Base-by-base conservation (phyloP, 169 alveolate species). In the Toxoplasma gondii region DNA sequence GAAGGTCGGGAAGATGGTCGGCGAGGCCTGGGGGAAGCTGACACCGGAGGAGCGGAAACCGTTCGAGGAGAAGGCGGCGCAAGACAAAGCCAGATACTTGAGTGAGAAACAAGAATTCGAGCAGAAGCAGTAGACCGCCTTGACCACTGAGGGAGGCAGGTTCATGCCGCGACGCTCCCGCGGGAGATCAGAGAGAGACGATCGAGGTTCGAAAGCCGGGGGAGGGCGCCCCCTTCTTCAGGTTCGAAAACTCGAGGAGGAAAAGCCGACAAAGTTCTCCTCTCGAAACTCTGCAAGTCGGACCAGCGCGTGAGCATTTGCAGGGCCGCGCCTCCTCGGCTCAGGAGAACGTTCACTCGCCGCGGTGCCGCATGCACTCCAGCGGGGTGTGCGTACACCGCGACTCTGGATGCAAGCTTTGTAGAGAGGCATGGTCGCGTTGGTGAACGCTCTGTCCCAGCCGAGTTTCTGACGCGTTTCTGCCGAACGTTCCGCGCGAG, bases 11-110 rank as follows among this genome's bases (percentile, higher is more conserved):
- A 95, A 95, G 80, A 95, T 95, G 93, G 93, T 95, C 67, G 96
- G 96, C 49, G 96, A 93, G 81, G 96, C 91, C 34, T 95, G 96
- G 96, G 93, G 96, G 74, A 92, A 91, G 41, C 69, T 95, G 95
- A 91, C 88, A 41, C 94, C 90, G 45, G 88, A 95, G 74, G 96
- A 95, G 22, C 82, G 88, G 39, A 94, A 92, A 44, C 96, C 96
- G 43, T 95, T 92, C 69, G 96, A 93, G 41, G 92, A 95, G 74
- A 95, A 94, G 92, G 96, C 96, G 29, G 96, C 92, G 49, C 94
- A 93, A 19, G 96, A 95, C 93, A 95, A 95, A 45, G 93, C 92
- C 88, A 86, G 96, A n/a, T 95, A 95, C 69, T 94, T 88, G 41
- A 95, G 88, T 1, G 96, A 95, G 78, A 95, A 94, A 93, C 95